Evolutionary conservation across 306 rosid genomes (phyloP).

Genomic region (Dryas octopetala): DNA sequence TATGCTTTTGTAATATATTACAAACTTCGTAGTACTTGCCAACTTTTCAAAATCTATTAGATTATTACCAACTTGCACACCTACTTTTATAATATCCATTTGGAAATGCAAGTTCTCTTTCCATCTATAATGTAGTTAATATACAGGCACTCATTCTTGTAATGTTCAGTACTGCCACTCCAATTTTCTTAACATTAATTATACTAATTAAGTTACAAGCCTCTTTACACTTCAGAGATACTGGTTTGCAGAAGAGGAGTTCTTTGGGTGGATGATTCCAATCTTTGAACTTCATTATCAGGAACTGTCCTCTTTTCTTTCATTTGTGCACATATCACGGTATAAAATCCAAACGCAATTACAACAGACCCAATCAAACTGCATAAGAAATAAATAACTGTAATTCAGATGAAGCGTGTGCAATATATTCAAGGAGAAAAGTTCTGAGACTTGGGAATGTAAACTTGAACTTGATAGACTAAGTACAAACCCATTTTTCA

Average conservation of each 20-base stretch:
- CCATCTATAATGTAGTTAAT: too few species aligned
- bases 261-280: conserved; percentile 21
- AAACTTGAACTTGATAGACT: too few species aligned
- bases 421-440: too few species aligned
- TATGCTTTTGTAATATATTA: too few species aligned
- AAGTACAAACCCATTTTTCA: too few species aligned
- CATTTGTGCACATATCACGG: conserved; percentile 35
- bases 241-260: conserved; percentile 20
- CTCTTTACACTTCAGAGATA: not conserved
- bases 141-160: not conserved
- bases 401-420: too few species aligned
- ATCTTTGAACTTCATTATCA: conserved; percentile 4
- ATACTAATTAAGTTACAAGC: not conserved
- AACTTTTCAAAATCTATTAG: too few species aligned
- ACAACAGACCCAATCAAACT: conserved; percentile 42
- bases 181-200: not conserved
- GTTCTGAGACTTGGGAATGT: too few species aligned
- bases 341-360: conserved; percentile 37
- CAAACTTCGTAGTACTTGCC: too few species aligned
- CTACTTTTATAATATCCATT: too few species aligned
- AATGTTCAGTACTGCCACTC: not conserved
- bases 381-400: conserved; percentile 4
- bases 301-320: conserved; percentile 14
- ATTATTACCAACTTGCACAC: too few species aligned
- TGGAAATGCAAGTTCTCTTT: too few species aligned